Percentiles rank a stretch among this genome's conserved stretches.
Conservation (phyloP, 768 basidiomycete species). For the Sistotremastrum niveocremeum region DNA sequence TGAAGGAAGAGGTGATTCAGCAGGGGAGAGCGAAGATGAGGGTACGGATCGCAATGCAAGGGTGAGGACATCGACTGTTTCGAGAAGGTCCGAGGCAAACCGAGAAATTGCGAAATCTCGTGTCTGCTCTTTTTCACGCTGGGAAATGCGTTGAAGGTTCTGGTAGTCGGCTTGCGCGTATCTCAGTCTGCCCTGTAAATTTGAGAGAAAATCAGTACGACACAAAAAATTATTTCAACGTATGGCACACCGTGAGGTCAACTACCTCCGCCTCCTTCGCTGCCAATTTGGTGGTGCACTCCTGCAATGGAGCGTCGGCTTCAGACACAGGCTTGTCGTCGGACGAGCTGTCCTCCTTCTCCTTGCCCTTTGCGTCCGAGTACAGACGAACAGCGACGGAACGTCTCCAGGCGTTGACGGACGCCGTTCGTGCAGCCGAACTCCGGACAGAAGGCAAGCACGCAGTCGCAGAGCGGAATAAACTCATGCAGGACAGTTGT, state of each 20-base stretch:
- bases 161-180: constrained; percentile 93
- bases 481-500: no score
- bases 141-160: constrained; percentile 85
- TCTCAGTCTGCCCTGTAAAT: constrained; percentile 63
- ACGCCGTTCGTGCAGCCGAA: no score
- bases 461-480: no score
- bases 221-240: neutral
- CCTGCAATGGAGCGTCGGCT: constrained; percentile 21
- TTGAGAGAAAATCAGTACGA: neutral
- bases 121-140: constrained; percentile 83
- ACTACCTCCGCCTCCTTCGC: constrained; percentile 68
- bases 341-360: constrained; percentile 2
- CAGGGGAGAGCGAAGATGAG: constrained; percentile 24
- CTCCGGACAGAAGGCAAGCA: no score
- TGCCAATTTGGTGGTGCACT: constrained; percentile 45
- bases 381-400: constrained; percentile 17
- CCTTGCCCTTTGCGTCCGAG: constrained; percentile 38
- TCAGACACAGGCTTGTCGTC: neutral
- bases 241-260: constrained; percentile 62
- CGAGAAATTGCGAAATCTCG: constrained; percentile 86
- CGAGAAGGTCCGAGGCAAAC: constrained; percentile 82
- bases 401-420: no score
- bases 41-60: constrained; percentile 77
- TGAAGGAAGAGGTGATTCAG: constrained; percentile 11
- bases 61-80: constrained; percentile 81